These are phyloP conservation scores for Bromus sterilis DNA, from an alignment of 176 grass and related monocot genomes.

Conservation along the genomic window DNA sequence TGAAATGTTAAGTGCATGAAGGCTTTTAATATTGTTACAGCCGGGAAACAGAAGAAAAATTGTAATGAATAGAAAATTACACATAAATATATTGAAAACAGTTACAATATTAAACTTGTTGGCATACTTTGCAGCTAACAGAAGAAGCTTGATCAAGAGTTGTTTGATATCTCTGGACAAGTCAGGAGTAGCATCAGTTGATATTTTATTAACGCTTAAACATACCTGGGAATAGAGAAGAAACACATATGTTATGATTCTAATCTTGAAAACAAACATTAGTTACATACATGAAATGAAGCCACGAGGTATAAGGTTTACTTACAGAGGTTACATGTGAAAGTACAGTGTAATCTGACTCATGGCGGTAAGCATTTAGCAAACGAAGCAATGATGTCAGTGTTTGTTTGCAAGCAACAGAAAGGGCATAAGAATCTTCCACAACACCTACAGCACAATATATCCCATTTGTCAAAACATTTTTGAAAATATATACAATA, in stretches of 20 bases:
- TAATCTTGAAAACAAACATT: not conserved
- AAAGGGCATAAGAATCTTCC: slow-evolving; percentile 75
- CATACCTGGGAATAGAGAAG: slow-evolving; percentile 46
- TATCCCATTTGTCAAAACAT: not conserved
- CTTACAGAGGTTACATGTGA: slow-evolving; percentile 78
- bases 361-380: slow-evolving; percentile 61
- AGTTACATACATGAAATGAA: not conserved
- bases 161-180: slow-evolving; percentile 54
- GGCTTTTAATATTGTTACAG: slow-evolving; percentile 1
- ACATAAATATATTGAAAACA: slow-evolving; percentile 16
- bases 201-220: slow-evolving; percentile 48
- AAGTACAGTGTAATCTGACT: slow-evolving; percentile 85
- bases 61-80: not conserved
- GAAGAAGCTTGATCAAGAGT: slow-evolving; percentile 79
- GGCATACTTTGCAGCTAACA: slow-evolving; percentile 59
- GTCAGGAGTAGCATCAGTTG: slow-evolving; percentile 63
- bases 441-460: slow-evolving; percentile 58
- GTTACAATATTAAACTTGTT: not conserved
- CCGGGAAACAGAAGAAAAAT: not conserved
- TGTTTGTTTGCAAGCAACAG: slow-evolving; percentile 71
- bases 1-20: slow-evolving; percentile 32
- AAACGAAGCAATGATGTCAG: slow-evolving; percentile 69
- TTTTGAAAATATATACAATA: not conserved
- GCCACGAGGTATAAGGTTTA: slow-evolving; percentile 21
- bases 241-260: not conserved